Percentiles rank a stretch among this genome's conserved stretches.
These are phyloP conservation scores for Mycena rebaudengoi DNA, from an alignment of 768 basidiomycete species.

Conservation along the genomic window DNA sequence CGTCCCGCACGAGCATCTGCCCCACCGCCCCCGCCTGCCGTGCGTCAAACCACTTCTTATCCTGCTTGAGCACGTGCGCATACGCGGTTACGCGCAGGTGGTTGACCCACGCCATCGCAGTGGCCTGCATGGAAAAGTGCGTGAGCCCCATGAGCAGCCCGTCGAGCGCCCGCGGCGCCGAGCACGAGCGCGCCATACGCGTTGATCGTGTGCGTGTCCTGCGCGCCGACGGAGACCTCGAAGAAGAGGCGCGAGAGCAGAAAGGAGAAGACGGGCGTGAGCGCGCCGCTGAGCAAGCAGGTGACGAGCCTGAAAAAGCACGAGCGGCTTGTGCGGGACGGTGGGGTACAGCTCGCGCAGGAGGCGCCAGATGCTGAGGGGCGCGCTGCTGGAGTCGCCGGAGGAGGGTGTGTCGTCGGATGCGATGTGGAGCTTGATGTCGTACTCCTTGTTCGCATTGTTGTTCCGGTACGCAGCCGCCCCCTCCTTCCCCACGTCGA, in stretches of 20 bases:
- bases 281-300: no score
- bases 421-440: conserved; percentile 32
- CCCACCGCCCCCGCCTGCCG: conserved; percentile 67
- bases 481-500: conserved; percentile 26
- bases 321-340: no score
- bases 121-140: conserved; percentile 80
- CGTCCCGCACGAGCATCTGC: conserved; percentile 86
- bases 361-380: no score
- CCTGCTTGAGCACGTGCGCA: conserved; percentile 71
- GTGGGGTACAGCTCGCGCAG: no score
- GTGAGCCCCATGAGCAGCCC: no score
- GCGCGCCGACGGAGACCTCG: conserved; percentile 75
- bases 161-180: conserved; percentile 73
- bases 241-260: no score
- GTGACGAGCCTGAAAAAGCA: no score
- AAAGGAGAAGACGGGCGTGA: no score
- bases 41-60: conserved; percentile 87
- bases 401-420: no score
- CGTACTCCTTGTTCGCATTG: conserved; percentile 28
- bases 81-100: conserved; percentile 68
- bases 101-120: conserved; percentile 79
- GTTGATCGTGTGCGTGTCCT: conserved; percentile 68
- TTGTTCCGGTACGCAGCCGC: no score
- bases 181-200: conserved; percentile 77
- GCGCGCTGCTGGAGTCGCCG: no score